Conservation (phyloP, 1,284 basidiomycete species). For the Microbotryum violaceum region DNA sequence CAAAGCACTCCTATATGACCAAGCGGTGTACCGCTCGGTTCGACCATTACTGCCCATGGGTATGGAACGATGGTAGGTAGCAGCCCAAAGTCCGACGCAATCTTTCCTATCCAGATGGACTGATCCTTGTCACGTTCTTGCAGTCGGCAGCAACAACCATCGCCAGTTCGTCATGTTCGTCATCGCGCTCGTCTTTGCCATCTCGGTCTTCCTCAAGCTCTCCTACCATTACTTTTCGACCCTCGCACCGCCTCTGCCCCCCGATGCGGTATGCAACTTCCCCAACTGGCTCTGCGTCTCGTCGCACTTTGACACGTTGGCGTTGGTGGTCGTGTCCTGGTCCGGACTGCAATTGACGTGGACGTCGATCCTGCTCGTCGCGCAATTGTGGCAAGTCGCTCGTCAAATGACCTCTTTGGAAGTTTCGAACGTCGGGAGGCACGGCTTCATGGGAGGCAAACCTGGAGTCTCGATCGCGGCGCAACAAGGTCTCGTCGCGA, state of each 20-base stretch:
- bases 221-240: conserved; percentile 54
- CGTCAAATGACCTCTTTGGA: conserved; percentile 95
- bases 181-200: conserved; percentile 68
- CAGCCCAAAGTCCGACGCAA: too few relatives aligned
- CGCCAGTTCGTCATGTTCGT: conserved; percentile 91
- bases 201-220: conserved; percentile 72
- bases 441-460: conserved; percentile 78
- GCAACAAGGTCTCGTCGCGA: conserved; percentile 13
- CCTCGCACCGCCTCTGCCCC: conserved; percentile 45
- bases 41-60: conserved; percentile 97
- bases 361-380: conserved; percentile 77
- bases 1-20: conserved; percentile 90
- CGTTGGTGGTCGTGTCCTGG: conserved; percentile 74
- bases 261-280: conserved; percentile 53
- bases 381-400: conserved; percentile 84
- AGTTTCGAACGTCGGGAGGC: conserved; percentile 87
- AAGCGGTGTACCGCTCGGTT: conserved; percentile 80
- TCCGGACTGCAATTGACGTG: conserved; percentile 83
- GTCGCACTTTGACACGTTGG: conserved; percentile 63
- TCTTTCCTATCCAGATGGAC: too few relatives aligned
- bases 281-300: conserved; percentile 60
- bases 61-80: conserved; percentile 89
- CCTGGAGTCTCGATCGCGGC: conserved; percentile 16
- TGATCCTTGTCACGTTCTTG: not conserved
- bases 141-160: conserved; percentile 91